Base-by-base conservation (phyloP, 2,329 filamentous ascomycete genomes). In the Nakataea oryzae region DNA sequence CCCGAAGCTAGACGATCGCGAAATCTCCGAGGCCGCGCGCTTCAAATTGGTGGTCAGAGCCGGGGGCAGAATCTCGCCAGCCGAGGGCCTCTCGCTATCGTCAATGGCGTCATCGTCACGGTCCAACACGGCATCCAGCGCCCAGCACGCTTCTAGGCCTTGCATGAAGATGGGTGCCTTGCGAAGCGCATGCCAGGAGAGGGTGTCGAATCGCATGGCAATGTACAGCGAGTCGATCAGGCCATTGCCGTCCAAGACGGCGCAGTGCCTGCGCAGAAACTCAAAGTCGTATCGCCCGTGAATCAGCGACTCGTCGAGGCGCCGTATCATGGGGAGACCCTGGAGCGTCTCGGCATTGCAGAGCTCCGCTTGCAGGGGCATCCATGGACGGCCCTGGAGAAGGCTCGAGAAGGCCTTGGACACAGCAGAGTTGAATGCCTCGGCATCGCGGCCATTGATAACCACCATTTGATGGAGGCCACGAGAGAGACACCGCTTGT, bases 201-300 rank as follows among this genome's bases (percentile, higher is more conserved):
- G 73, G 8, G 77, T 79, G 62, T 81, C 78, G 7, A 75, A 68
- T 14, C 75, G 73, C 80, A 84, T 82, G 62, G 82, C 81, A 62
- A 86, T 83, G 66, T 86, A 86, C 17, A 86, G 70, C 26, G 82
- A 84, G 66, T 85, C 81, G 28, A 85, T 80, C 66, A 80, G 81
- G 56, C 82, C 83, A 61, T 75, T 77, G 3, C 75, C 73, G 58
- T 83, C 80, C 59, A 79, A 76, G 3, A 85, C 81, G n/a, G 81
- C 83, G 66, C 83, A 85, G 69, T 85, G 74, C 54, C 74, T 70
- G 29, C 74, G 75, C 29, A 86, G 73, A 62, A 86, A 86, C 9
- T 79, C 75, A 57, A 76, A 70, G 67, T 84, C 77, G 66, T 79
- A 84, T 26, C 73, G 70, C 27, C 67, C 66, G 57, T 75, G 73